phyloP scores from a whole-genome alignment of 257 asterid genomes.

The Nicotiana noctiflora region DNA sequence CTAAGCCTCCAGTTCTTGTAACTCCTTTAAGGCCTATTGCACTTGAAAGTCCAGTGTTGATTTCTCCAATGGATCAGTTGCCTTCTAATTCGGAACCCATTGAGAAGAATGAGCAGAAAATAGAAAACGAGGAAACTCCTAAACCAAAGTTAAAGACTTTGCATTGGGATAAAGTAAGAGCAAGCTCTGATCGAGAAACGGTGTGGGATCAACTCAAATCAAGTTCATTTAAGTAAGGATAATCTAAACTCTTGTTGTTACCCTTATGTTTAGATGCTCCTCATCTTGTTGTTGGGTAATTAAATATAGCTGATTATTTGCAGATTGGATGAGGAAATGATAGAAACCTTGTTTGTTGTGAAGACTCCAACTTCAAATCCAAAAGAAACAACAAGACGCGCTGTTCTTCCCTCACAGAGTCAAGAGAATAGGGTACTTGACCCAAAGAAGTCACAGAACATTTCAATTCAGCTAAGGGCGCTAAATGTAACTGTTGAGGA shows the following conservation, averaged over 20 bases:
- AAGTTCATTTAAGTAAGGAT: constrained; percentile 76
- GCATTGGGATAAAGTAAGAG: constrained; percentile 98
- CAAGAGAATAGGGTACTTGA: constrained; percentile 73
- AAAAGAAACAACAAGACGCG: constrained; percentile 47
- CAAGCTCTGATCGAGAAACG: constrained; percentile 90
- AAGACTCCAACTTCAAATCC: constrained; percentile 54
- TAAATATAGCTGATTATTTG: constrained; percentile 9
- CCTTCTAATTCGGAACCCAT: constrained; percentile 29
- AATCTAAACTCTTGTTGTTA: background rate
- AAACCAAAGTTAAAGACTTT: constrained; percentile 86
- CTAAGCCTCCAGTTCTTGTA: constrained; percentile 38
- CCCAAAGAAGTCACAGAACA: constrained; percentile 90
- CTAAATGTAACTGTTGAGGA: constrained; percentile 87
- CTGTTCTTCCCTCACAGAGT: constrained; percentile 57
- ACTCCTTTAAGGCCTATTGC: constrained; percentile 43
- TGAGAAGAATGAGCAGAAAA: constrained; percentile 22
- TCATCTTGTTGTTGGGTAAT: background rate
- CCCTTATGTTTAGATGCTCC: background rate
- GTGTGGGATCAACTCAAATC: constrained; percentile 96
- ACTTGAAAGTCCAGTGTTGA: constrained; percentile 29
- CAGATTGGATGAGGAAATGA: constrained; percentile 98
- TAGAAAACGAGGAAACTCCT: constrained; percentile 39
- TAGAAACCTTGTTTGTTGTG: constrained; percentile 75
- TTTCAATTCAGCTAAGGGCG: constrained; percentile 82
- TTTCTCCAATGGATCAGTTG: constrained; percentile 49